These are phyloP conservation scores for Trypanosoma theileri DNA, from an alignment of 208 protist species.

Conservation along the genomic window DNA sequence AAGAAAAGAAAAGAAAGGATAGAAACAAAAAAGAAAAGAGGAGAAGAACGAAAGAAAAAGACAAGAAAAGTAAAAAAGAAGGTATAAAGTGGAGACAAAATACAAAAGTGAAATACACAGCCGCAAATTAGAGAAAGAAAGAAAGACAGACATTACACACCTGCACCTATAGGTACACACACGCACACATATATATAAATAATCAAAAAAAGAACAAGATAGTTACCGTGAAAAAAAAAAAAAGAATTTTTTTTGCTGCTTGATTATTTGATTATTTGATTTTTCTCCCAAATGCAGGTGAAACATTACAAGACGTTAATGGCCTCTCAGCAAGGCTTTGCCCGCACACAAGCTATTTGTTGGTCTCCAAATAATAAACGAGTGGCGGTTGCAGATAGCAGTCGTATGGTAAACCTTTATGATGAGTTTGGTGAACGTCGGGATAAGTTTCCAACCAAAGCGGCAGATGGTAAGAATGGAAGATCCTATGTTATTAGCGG, in stretches of 20 bases:
- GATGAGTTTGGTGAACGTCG: conserved; percentile 94
- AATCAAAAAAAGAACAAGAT: neutral
- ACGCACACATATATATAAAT: too few relatives aligned
- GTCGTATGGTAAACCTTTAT: conserved; percentile 92
- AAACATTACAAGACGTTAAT: conserved; percentile 91
- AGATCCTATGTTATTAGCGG: conserved; percentile 89
- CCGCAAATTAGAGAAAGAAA: conserved; percentile 6
- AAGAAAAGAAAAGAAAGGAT: neutral
- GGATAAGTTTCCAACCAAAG: conserved; percentile 95
- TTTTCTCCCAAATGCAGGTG: conserved; percentile 84
- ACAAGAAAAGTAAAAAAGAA: neutral
- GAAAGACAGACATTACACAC: conserved; percentile 22
- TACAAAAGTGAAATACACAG: neutral
- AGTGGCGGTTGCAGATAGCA: conserved; percentile 88
- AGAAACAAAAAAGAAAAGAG: neutral
- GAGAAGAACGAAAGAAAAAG: neutral
- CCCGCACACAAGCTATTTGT: conserved; percentile 88
- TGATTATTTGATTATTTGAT: neutral
- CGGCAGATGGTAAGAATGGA: conserved; percentile 84
- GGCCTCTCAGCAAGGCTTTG: conserved; percentile 62
- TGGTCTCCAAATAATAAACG: conserved; percentile 95
- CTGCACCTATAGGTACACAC: too few relatives aligned
- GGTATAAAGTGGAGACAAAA: conserved; percentile 1
- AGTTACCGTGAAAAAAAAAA: neutral
- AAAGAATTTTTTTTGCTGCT: conserved; percentile 8